Evolutionary conservation across 2,329 filamentous ascomycete genomes (phyloP), one percentile per base, ranked within the genome.

Genomic region (Hyphodiscus sp.): DNA sequence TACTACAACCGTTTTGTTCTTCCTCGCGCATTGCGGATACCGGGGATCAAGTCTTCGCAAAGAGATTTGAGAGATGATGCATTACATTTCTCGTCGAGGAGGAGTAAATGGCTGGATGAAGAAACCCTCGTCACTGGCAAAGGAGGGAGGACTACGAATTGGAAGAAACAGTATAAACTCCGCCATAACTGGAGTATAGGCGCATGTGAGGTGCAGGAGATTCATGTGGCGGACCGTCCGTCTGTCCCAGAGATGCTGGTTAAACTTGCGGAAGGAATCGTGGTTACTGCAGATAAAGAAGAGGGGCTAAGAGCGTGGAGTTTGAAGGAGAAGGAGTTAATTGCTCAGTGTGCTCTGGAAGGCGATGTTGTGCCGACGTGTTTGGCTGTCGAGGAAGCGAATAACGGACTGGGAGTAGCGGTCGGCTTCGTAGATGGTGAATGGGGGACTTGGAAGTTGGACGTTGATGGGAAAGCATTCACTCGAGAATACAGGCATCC

Each of bases 131-230:
- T 67, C 29, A 64, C 58, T 47, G 56, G 62, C 18, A 49, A 41
- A 11, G 61, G 65, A 54, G 65, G 61, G 1, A 59, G 60, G 49
- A 59, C 71, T 19, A 84, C 80, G 46, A 82, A 94, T 65, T 96
- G 91, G 91, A 95, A 95, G 73, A 80, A 81, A 57, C 87, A 94
- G 64, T 97, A 95, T 70, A 89, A 86, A 64, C 76, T 96, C 48
- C 80, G 89, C 45, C 87, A 96, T 67, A 97, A 97, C 71, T 97
- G 94, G 94, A 81, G 87, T 1, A 82, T 79, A 57, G 94, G 92
- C 0, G 84, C 81, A 61, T 95, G 90, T 64, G 86, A 82, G 41
- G 82, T 96, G 13, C 84, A 87, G 38, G 88, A 95, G 69, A 80
- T 96, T 41, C 56, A 55, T n/a, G 58, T 68, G 16, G 58, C 54